Evolutionary conservation across 257 asterid genomes (phyloP).

Genomic region (Schizonepeta tenuifolia): DNA sequence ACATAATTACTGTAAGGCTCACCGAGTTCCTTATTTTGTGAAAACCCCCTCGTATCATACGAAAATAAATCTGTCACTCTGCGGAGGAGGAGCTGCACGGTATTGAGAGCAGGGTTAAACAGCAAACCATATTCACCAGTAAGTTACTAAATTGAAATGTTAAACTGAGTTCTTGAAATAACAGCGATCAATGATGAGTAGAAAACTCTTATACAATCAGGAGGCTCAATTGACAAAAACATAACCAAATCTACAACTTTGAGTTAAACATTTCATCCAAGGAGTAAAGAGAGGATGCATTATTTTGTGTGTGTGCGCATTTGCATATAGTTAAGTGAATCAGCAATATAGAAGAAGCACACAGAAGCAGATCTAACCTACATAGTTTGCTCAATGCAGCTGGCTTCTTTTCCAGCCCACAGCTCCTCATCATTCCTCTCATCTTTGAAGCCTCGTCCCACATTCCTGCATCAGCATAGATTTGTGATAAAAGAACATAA

Average conservation of each 20-base stretch:
- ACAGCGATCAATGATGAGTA: neutral
- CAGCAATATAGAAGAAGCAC: conserved; percentile 17
- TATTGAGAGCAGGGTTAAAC: conserved; percentile 25
- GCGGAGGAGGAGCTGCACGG: conserved; percentile 66
- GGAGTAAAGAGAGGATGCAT: conserved; percentile 15
- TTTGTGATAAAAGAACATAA: conserved; percentile 66
- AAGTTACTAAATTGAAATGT: conserved; percentile 14
- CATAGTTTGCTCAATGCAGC: conserved; percentile 75
- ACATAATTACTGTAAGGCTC: conserved; percentile 34
- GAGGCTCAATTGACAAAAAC: neutral
- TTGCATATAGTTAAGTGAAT: neutral
- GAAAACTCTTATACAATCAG: neutral
- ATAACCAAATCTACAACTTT: neutral
- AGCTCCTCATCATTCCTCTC: conserved; percentile 64
- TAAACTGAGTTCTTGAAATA: conserved; percentile 14
- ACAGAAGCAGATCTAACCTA: conserved; percentile 68
- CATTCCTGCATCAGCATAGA: conserved; percentile 82
- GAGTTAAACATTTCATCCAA: neutral
- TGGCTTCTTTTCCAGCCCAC: conserved; percentile 76
- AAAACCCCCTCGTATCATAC: conserved; percentile 94
- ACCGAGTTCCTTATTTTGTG: conserved; percentile 96
- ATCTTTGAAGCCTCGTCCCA: conserved; percentile 57
- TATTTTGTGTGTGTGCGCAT: neutral
- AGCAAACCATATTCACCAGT: conserved; percentile 13
- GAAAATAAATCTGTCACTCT: conserved; percentile 69